These are phyloP conservation scores for Trichoderma virens DNA, from an alignment of 495 filamentous ascomycete genomes.

Conservation along the genomic window DNA sequence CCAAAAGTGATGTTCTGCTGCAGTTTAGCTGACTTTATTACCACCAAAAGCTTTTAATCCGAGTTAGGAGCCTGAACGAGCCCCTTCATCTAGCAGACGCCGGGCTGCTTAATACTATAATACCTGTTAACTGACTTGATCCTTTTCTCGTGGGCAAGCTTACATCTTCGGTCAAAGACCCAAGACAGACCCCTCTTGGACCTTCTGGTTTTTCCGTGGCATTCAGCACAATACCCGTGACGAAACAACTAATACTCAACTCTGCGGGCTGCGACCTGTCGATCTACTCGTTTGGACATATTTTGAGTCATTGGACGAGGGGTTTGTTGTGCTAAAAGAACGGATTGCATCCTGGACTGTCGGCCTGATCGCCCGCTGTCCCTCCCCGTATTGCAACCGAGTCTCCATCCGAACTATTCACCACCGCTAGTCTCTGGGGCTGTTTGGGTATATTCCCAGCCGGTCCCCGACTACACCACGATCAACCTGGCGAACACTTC, in stretches of 20 bases:
- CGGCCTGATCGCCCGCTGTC: background rate
- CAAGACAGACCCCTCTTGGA: no score
- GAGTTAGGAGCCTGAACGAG: background rate
- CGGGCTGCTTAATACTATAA: background rate
- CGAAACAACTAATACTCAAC: background rate
- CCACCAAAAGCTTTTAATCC: background rate
- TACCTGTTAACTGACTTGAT: background rate
- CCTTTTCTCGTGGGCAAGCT: background rate
- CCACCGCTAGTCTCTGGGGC: background rate
- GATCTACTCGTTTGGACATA: background rate
- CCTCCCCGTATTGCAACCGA: background rate
- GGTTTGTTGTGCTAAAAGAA: background rate
- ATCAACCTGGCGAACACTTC: constrained; percentile 8
- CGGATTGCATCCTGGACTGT: background rate
- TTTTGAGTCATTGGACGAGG: no score
- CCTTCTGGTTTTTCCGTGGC: no score
- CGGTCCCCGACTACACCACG: background rate
- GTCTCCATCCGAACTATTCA: background rate
- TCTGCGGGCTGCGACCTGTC: background rate
- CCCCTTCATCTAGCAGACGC: background rate
- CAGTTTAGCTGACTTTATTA: background rate
- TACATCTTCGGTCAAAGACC: no score
- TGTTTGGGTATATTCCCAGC: constrained; percentile 12
- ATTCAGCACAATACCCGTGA: no score
- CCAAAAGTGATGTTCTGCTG: background rate